phyloP scores from a whole-genome alignment of 2,329 filamentous ascomycete species.

The Colletotrichum spaethianum region DNA sequence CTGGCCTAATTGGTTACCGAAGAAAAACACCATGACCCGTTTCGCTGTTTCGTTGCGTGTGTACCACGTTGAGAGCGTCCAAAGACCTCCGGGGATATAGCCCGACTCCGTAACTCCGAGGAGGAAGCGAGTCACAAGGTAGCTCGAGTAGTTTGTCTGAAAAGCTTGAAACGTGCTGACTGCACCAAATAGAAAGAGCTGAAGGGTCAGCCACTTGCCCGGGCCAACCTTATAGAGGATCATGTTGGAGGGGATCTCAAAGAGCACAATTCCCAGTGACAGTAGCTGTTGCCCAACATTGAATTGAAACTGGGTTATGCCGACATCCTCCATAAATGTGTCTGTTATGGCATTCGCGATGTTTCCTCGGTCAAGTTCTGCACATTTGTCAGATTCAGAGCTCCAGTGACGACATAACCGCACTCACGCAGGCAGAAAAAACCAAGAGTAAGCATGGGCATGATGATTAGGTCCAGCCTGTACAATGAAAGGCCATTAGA shows the following conservation, averaged over 20 bases:
- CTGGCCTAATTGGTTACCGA: conserved; percentile 67
- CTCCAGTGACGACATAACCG: neutral
- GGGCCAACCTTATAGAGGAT: conserved; percentile 63
- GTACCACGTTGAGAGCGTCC: conserved; percentile 69
- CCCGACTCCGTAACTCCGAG: conserved; percentile 68
- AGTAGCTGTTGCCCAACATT: conserved; percentile 67
- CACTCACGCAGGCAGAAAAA: conserved; percentile 59
- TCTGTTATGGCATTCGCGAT: conserved; percentile 54
- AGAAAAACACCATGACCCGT: conserved; percentile 68
- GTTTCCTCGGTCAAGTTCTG: conserved; percentile 57
- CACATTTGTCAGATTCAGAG: neutral
- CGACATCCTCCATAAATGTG: conserved; percentile 64
- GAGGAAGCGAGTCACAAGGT: conserved; percentile 64
- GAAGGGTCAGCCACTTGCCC: conserved; percentile 66
- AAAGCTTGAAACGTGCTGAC: conserved; percentile 70
- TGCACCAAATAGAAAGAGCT: conserved; percentile 67
- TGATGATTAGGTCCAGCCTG: conserved; percentile 57
- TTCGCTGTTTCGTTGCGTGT: conserved; percentile 66
- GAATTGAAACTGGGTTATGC: conserved; percentile 64
- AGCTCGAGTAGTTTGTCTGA: conserved; percentile 61
- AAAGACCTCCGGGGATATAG: conserved; percentile 67
- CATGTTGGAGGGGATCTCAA: conserved; percentile 63
- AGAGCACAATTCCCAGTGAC: conserved; percentile 62
- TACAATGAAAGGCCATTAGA: neutral
- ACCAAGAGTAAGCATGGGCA: conserved; percentile 58